phyloP scores from a whole-genome alignment of 2,329 filamentous ascomycete genomes.

The Fusarium udum region DNA sequence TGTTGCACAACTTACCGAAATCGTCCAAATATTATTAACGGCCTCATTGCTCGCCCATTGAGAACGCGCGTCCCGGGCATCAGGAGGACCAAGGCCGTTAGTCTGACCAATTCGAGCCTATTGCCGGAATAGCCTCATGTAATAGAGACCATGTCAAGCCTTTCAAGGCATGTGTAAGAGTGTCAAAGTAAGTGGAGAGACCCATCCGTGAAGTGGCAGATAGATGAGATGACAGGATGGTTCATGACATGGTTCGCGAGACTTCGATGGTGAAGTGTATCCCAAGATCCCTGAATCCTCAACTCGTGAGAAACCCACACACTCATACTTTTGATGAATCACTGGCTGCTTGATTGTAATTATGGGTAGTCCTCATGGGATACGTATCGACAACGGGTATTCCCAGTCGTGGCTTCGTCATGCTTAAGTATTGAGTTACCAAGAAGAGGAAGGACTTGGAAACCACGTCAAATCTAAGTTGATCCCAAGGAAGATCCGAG shows the following conservation, averaged over 20 bases:
- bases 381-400: constrained; percentile 8
- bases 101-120: not conserved
- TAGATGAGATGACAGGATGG: not conserved
- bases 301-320: not conserved
- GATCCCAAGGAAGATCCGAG: constrained; percentile 18
- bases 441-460: constrained; percentile 16
- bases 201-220: constrained; percentile 15
- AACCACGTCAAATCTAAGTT: not conserved
- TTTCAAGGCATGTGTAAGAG: not conserved
- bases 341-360: constrained; percentile 4
- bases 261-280: not conserved
- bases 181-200: not conserved
- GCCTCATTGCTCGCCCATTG: constrained; percentile 14
- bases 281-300: not conserved
- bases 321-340: not conserved
- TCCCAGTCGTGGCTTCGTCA: constrained; percentile 13
- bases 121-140: constrained; percentile 17
- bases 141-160: not conserved
- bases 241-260: not conserved
- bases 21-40: constrained; percentile 14
- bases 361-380: not conserved
- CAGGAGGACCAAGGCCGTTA: not conserved
- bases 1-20: constrained; percentile 23
- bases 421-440: constrained; percentile 4
- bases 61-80: constrained; percentile 39